phyloP scores from a whole-genome alignment of 1,284 basidiomycete species.

The Moesziomyces aphidis region DNA sequence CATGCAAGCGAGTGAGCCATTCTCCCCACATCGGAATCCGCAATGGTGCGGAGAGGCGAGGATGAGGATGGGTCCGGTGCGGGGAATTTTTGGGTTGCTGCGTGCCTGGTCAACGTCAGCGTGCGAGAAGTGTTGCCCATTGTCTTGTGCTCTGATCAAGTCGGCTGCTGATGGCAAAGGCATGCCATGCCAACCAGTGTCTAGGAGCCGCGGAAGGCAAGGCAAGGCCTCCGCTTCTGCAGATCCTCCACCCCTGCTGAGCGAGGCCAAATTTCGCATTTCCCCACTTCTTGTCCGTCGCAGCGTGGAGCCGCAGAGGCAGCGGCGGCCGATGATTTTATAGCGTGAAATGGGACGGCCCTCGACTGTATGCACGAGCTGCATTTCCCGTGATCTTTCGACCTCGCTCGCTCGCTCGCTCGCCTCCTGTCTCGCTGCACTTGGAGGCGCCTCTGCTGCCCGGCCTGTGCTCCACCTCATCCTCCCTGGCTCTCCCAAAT shows the following conservation, averaged over 20 bases:
- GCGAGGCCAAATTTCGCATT: not conserved
- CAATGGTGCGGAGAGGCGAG: too few species aligned
- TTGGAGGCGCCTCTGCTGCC: not conserved
- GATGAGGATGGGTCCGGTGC: too few species aligned
- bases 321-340: not conserved
- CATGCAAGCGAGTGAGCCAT: too few species aligned
- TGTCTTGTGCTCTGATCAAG: not conserved
- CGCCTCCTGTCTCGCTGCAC: not conserved
- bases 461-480: not conserved
- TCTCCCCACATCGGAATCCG: too few species aligned
- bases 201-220: too few species aligned
- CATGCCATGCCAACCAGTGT: not conserved
- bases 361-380: not conserved
- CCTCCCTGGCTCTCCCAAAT: not conserved
- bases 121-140: too few species aligned
- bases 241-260: not conserved
- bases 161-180: not conserved
- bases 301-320: not conserved
- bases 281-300: not conserved
- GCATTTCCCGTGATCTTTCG: not conserved
- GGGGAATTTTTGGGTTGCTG: not conserved
- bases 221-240: not conserved
- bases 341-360: not conserved
- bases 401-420: not conserved
- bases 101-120: not conserved